Base-by-base conservation (phyloP, 1,284 basidiomycete species). In the Sporisorium scitamineum region DNA sequence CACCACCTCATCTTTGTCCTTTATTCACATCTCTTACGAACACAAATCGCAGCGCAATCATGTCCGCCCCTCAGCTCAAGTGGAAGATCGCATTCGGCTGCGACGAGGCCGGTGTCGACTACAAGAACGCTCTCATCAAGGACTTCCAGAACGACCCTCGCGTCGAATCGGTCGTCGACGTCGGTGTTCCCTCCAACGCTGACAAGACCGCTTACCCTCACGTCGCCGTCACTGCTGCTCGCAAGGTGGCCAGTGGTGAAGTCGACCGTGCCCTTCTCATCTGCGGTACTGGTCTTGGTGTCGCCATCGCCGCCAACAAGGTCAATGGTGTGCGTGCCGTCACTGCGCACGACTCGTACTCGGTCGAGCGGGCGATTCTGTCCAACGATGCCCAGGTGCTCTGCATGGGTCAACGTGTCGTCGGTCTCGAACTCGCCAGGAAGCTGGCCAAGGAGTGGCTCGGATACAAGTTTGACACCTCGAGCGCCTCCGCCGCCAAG, bases 321-420 rank as follows among this genome's bases (percentile, higher is more conserved):
- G 87, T 87, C 18, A 84, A 85, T 29, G 86, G 86, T 24, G 85
- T 87, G 54, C 80, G 87, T 34, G 86, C 85, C 34, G 86, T 85
- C 13, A 86, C 86, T 27, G 86, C 86, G 0, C 87, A 87, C 80
- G 87, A 88, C 70, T 82, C 83, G 2, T 87, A 87, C 82, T 86
- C 84, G 34, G 87, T 87, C 55, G 87, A 87, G 73, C 79, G 87
- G 13, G 77, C 86, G 24, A 79, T 88, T 54, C 85, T 87, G 47
- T 85, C 84, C 51, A 87, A 88, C 74, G 84, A 88, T 70, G 86
- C 86, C 26, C 87, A 88, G 76, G 85, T 88, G 24, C 81, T 88
- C 8, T 87, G 86, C 80, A 83, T 88, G 61, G 87, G 87, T 32
- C 87, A 87, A 74, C 74, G 87, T 18, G 87, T 88, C 22, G 83